phyloP scores from a whole-genome alignment of 371 early-diverging fungal species.

The Mucor saturninus region DNA sequence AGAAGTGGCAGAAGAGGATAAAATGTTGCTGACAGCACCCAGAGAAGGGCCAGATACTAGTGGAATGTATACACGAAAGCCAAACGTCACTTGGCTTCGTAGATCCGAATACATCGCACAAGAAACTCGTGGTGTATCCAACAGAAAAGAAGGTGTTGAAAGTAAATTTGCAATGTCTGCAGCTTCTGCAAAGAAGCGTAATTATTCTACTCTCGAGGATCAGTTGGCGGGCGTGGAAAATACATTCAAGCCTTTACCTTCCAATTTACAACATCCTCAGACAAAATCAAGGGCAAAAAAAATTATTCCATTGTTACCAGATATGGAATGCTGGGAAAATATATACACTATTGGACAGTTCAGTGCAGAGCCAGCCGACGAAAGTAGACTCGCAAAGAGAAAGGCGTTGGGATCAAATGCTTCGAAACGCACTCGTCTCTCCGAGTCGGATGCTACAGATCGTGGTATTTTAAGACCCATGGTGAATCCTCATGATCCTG shows the following conservation, averaged over 20 bases:
- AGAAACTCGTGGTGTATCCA: conserved; percentile 32
- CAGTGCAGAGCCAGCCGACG: conserved; percentile 74
- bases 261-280: conserved; percentile 72
- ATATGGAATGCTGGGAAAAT: conserved; percentile 69
- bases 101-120: conserved; percentile 68
- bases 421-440: conserved; percentile 21
- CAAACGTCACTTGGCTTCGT: conserved; percentile 69
- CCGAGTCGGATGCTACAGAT: conserved; percentile 50
- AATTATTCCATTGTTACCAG: conserved; percentile 79
- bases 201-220: conserved; percentile 57
- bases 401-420: not conserved
- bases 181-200: conserved; percentile 27
- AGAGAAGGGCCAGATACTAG: conserved; percentile 29
- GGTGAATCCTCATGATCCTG: conserved; percentile 57
- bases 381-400: conserved; percentile 38
- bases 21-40: conserved; percentile 61
- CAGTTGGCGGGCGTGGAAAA: conserved; percentile 71
- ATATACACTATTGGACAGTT: conserved; percentile 73
- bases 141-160: conserved; percentile 34
- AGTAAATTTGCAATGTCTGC: conserved; percentile 38
- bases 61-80: conserved; percentile 29
- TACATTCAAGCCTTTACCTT: conserved; percentile 68
- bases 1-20: conserved; percentile 67
- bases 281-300: conserved; percentile 76
- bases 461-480: conserved; percentile 65